These are phyloP conservation scores for Pseudocercospora eumusae DNA, from an alignment of 2,329 filamentous ascomycete species.

Conservation along the genomic window DNA sequence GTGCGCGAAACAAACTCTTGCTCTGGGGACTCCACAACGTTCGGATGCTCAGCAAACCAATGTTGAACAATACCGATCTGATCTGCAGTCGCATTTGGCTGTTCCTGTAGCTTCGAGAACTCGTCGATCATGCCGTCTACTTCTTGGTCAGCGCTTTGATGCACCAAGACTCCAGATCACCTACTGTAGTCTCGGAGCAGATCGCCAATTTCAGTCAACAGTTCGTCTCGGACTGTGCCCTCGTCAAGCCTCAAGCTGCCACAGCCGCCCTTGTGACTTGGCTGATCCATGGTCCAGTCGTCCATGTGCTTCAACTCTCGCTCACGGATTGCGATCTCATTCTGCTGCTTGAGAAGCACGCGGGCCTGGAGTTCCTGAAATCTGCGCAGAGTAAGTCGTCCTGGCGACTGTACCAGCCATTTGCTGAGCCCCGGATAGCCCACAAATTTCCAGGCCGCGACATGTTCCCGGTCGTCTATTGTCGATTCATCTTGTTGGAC, in stretches of 20 bases:
- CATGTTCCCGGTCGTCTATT: too few relatives aligned
- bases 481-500: too few relatives aligned
- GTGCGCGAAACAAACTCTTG: too few relatives aligned
- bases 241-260: neutral
- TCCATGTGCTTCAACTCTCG: neutral
- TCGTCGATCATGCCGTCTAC: too few relatives aligned
- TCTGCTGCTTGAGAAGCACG: neutral
- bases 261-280: neutral
- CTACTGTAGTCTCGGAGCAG: neutral
- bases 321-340: neutral
- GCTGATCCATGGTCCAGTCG: neutral
- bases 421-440: constrained; percentile 6
- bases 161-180: too few relatives aligned
- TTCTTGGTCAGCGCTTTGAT: too few relatives aligned
- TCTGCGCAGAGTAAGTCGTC: neutral
- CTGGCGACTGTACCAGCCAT: neutral
- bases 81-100: too few relatives aligned
- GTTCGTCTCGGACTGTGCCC: neutral
- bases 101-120: too few relatives aligned
- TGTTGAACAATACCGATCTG: too few relatives aligned
- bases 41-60: too few relatives aligned
- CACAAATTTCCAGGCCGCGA: constrained; percentile 3
- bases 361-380: neutral
- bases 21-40: too few relatives aligned
- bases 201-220: neutral